Percentiles rank a stretch among this genome's conserved stretches.
Conservation (phyloP, 1,284 basidiomycete genomes). For the Cutaneotrichosporon cavernicola region DNA sequence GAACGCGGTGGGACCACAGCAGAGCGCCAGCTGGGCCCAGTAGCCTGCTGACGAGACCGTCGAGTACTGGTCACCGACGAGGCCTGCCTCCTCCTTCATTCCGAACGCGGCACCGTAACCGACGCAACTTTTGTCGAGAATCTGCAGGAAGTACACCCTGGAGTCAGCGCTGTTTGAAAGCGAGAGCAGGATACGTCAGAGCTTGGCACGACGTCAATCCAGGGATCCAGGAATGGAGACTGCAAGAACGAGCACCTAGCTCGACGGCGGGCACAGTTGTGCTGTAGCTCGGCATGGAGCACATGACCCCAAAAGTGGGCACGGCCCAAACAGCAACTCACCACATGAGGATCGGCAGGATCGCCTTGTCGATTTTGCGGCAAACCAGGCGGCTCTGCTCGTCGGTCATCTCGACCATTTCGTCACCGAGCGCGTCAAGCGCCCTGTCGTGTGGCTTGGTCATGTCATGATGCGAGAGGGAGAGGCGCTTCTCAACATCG, state of each 20-base stretch:
- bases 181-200: too few species aligned
- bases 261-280: too few species aligned
- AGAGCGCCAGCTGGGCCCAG: constrained; percentile 30
- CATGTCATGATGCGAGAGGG: not conserved
- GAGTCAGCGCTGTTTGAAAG: not conserved
- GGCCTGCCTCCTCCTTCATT: constrained; percentile 29
- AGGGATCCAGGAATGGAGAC: too few species aligned
- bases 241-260: too few species aligned
- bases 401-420: constrained; percentile 32
- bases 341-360: constrained; percentile 41
- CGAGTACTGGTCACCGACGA: constrained; percentile 38
- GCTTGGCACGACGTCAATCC: too few species aligned
- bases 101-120: constrained; percentile 31
- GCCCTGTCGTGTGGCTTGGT: constrained; percentile 28
- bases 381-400: constrained; percentile 26
- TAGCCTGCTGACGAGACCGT: constrained; percentile 26
- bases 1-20: constrained; percentile 43
- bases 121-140: constrained; percentile 44
- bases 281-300: not conserved
- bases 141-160: constrained; percentile 46
- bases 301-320: not conserved
- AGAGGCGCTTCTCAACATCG: constrained; percentile 11
- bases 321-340: constrained; percentile 1
- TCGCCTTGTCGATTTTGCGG: constrained; percentile 39
- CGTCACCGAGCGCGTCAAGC: constrained; percentile 31